phyloP scores from a whole-genome alignment of 768 basidiomycete genomes.

The Amanita pseudoporphyria region DNA sequence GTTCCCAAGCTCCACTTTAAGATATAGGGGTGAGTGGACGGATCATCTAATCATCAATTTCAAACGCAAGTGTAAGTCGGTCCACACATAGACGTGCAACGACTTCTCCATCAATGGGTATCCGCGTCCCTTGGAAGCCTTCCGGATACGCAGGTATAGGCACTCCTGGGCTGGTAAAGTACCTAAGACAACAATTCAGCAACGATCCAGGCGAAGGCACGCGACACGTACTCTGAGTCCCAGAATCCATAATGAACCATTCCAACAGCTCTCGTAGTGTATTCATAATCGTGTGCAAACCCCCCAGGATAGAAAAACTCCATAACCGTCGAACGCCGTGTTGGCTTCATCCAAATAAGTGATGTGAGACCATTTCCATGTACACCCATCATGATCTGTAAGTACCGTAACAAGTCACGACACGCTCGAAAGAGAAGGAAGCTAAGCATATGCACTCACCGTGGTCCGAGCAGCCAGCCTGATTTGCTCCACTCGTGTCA shows the following conservation, averaged over 20 bases:
- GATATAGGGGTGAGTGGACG: background rate
- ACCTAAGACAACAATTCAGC: slow-evolving; percentile 26
- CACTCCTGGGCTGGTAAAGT: slow-evolving; percentile 64
- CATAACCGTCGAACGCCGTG: slow-evolving; percentile 75
- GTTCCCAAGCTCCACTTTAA: background rate
- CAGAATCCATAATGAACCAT: slow-evolving; percentile 84
- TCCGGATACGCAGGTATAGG: slow-evolving; percentile 68
- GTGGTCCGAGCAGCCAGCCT: slow-evolving; percentile 76
- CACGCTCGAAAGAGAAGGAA: background rate
- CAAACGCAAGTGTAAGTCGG: slow-evolving; percentile 44
- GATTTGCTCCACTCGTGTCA: slow-evolving; percentile 75
- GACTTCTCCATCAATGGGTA: slow-evolving; percentile 67
- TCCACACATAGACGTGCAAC: slow-evolving; percentile 56
- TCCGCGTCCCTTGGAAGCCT: slow-evolving; percentile 83
- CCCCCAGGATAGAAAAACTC: slow-evolving; percentile 85
- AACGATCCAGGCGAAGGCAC: background rate
- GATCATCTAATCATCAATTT: slow-evolving; percentile 45
- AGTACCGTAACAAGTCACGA: background rate
- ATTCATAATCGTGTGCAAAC: slow-evolving; percentile 83
- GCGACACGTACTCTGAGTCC: slow-evolving; percentile 46
- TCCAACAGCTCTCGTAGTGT: slow-evolving; percentile 70
- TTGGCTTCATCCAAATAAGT: slow-evolving; percentile 88
- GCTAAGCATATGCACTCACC: slow-evolving; percentile 19
- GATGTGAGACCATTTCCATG: slow-evolving; percentile 90
- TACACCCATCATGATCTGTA: slow-evolving; percentile 87